Percentiles rank a stretch among this genome's conserved stretches.
These are phyloP conservation scores for Tolypocladium tropicale DNA, from an alignment of 2,329 filamentous ascomycete species.

Conservation along the genomic window DNA sequence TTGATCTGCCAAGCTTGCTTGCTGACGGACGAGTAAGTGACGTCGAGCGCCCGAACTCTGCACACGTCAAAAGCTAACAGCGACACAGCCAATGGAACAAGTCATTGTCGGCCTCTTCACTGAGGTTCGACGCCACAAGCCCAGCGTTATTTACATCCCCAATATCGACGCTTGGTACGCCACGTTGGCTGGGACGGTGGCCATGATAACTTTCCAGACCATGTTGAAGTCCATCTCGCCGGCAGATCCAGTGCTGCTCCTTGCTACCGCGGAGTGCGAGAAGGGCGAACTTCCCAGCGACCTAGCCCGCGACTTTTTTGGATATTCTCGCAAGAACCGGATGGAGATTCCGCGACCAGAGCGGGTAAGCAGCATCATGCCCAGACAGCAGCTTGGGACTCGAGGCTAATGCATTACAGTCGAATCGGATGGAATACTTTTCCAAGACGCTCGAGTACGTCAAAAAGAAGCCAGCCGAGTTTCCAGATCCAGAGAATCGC, in stretches of 20 bases:
- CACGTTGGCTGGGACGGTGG: conserved; percentile 48
- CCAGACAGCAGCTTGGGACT: not conserved
- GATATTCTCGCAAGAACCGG: conserved; percentile 71
- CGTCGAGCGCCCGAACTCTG: not conserved
- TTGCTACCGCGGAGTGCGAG: conserved; percentile 72
- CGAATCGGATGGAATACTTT: conserved; percentile 72
- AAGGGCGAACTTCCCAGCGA: conserved; percentile 49
- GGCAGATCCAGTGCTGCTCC: conserved; percentile 77
- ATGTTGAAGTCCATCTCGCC: conserved; percentile 76
- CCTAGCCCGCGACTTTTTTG: conserved; percentile 71
- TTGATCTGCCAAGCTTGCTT: conserved; percentile 80
- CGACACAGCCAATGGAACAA: conserved; percentile 61
- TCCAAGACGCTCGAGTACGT: conserved; percentile 63
- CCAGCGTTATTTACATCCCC: conserved; percentile 90
- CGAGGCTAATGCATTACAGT: conserved; percentile 18
- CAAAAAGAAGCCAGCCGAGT: conserved; percentile 69
- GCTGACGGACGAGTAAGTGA: conserved; percentile 65
- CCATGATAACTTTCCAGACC: conserved; percentile 72
- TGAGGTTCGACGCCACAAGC: conserved; percentile 88
- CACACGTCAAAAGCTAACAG: conserved; percentile 11
- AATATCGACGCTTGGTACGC: conserved; percentile 82
- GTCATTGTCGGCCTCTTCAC: conserved; percentile 84
- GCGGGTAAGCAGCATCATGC: conserved; percentile 32
- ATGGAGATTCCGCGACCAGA: conserved; percentile 60
- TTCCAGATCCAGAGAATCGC: conserved; percentile 76